Base-by-base conservation (phyloP, 2,329 filamentous ascomycete species). In the Penicillium sp. region DNA sequence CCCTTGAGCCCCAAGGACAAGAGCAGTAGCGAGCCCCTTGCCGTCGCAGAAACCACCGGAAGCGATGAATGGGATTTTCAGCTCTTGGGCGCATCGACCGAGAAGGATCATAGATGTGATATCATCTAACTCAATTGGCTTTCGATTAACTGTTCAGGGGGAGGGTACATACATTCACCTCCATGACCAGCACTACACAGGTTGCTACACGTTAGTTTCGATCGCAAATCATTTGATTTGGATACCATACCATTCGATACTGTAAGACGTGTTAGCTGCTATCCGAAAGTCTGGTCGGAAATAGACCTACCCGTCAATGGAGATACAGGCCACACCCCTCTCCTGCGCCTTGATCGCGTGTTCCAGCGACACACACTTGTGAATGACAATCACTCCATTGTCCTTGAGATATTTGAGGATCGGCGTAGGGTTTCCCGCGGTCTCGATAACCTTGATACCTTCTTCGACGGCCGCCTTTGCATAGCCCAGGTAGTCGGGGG, bases 351-450 rank as follows among this genome's bases (percentile, higher is more conserved):
- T 92, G 77, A 92, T 86, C 15, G 95, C 94, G 76, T 98, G 94
- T 57, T 92, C 84, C 79, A 98, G 96, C 6, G 92, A 95, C 9
- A 94, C 98, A 83, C 94, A 98, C 82, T 98, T 98, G 86, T 98
- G 95, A 61, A 98, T 83, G 69, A 98, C 88, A 57, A 86, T 93
- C 71, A 86, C 86, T 58, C 88, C 88, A 5, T 89, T 90, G 63
- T 85, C 85, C 81, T 97, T 98, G 57, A 98, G 85, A 82, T 92
- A 87, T 74, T 86, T 84, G 77, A 98, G 97, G 67, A 98, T 89
- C 4, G 93, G 92, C 1, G 92, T 94, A 0, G 95, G 94, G 70
- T 84, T 89, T 58, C 92, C 92, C 1, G 92, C 93, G 3, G 92
- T 96, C 81, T 97, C 95, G 69, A 98, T 93, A 64, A 97, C 89